Base-by-base conservation (phyloP, 768 basidiomycete species). In the Leucosporidium yakuticum region DNA sequence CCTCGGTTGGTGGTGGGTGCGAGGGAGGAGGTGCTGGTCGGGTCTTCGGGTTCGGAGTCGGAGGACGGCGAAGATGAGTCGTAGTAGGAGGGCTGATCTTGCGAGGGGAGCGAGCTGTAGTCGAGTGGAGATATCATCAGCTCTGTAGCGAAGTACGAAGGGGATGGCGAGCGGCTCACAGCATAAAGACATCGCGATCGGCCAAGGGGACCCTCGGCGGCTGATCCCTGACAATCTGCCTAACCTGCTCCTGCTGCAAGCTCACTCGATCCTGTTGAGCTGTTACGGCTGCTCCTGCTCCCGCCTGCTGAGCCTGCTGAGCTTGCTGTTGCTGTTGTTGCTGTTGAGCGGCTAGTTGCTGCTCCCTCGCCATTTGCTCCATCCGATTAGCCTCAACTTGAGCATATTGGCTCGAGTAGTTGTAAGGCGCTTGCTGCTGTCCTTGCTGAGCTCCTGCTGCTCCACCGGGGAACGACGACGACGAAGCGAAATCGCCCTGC, bases 1-100 rank as follows among this genome's bases (percentile, higher is more conserved):
- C 75, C 75, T 20, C 75, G 65, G 69, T 76, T 76, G 23, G 73
- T 69, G 17, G 67, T 51, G 47, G 34, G 25, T 56, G 29, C 31
- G 21, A 29, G 60, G 8, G 64, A n/a, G 25, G 23, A 36, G 31
- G 31, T 50, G 27, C 57, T 32, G 62, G 23, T 39, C 36, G 34
- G 21, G 9, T 36, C 56, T 23, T 44, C 39, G 39, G 39, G 39
- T 15, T 44, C 39, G 17, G 39, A 44, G 39, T 44, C 39, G 53
- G n/a, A 4, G 49, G 47, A n/a, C 29, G 54, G 31, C 23, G 34
- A 19, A 21, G 20, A 27, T 12, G 34, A 34, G n/a, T 71, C 72
- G 66, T 76, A 74, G 69, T 71, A 76, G 1, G 60, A 8, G 0
- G 67, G 61, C 2, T 32, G 59, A 56, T 74, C 71, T 19, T 73